These are phyloP conservation scores for Physcomitrium patens DNA, from an alignment of 225 moss, liverwort and hornwort genomes.

Conservation along the genomic window DNA sequence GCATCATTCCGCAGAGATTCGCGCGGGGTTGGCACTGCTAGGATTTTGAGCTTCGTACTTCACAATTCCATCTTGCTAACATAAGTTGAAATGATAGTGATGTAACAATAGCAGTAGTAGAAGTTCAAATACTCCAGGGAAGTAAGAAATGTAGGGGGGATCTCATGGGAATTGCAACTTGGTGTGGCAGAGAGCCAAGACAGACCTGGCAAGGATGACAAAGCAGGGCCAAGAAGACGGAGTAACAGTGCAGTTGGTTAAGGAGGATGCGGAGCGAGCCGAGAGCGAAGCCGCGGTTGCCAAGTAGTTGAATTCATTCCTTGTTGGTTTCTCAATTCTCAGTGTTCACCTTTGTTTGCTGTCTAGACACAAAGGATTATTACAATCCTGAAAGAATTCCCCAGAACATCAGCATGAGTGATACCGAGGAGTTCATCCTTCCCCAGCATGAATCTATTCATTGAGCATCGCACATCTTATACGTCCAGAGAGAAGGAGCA, in stretches of 20 bases:
- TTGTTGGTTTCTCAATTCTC: background rate
- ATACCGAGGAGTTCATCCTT: background rate
- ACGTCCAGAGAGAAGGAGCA: conserved; percentile 72
- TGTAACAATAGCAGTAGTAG: background rate
- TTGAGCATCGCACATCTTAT: background rate
- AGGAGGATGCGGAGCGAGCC: conserved; percentile 81
- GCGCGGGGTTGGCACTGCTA: background rate
- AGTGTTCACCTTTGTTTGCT: background rate
- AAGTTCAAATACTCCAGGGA: background rate
- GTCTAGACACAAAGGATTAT: accelerated
- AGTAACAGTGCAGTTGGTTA: conserved; percentile 58
- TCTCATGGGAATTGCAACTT: background rate
- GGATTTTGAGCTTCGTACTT: background rate
- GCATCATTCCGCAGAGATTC: background rate
- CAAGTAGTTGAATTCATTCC: conserved; percentile 25
- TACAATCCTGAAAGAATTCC: background rate
- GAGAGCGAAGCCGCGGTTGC: conserved; percentile 65
- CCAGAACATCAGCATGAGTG: too few relatives aligned
- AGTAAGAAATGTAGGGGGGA: background rate
- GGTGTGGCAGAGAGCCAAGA: conserved; percentile 50
- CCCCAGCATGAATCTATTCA: background rate
- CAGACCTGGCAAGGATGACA: conserved; percentile 57
- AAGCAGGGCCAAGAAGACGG: conserved; percentile 61
- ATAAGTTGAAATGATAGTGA: background rate
- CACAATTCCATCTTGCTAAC: background rate